Evolutionary conservation across 352 stramenopile species (phyloP).

Genomic region (Phytophthora pluvialis): DNA sequence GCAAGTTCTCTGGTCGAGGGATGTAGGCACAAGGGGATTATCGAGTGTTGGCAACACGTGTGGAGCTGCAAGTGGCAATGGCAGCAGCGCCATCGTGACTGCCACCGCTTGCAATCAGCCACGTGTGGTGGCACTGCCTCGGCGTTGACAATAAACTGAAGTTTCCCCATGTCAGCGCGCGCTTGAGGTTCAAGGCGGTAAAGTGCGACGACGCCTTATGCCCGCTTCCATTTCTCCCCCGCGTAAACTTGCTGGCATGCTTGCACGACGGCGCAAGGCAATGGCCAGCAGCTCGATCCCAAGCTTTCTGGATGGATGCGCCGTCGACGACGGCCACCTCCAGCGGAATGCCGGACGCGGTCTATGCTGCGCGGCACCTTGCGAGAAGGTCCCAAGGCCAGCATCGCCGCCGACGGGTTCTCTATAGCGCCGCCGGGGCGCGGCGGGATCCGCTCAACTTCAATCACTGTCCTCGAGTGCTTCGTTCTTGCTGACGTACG

Average conservation of each 20-base stretch:
- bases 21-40: background rate
- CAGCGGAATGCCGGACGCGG: background rate
- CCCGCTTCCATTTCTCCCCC: slow-evolving; percentile 7
- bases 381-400: background rate
- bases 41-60: background rate
- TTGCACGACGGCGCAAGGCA: background rate
- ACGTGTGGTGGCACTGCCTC: slow-evolving; percentile 15
- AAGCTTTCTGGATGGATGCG: background rate
- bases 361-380: slow-evolving; percentile 7
- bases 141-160: slow-evolving; percentile 33
- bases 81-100: background rate
- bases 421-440: slow-evolving; percentile 5
- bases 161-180: slow-evolving; percentile 9
- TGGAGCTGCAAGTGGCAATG: background rate
- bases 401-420: slow-evolving; percentile 9
- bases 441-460: slow-evolving; percentile 28
- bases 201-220: slow-evolving; percentile 27
- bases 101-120: slow-evolving; percentile 15
- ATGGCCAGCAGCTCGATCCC: background rate
- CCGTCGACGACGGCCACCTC: background rate
- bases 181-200: slow-evolving; percentile 32
- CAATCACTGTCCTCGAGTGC: slow-evolving; percentile 31
- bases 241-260: slow-evolving; percentile 16
- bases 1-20: no score
- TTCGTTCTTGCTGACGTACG: slow-evolving; percentile 18